phyloP scores from a whole-genome alignment of 2,329 filamentous ascomycete species.

The Epichloe baconii region DNA sequence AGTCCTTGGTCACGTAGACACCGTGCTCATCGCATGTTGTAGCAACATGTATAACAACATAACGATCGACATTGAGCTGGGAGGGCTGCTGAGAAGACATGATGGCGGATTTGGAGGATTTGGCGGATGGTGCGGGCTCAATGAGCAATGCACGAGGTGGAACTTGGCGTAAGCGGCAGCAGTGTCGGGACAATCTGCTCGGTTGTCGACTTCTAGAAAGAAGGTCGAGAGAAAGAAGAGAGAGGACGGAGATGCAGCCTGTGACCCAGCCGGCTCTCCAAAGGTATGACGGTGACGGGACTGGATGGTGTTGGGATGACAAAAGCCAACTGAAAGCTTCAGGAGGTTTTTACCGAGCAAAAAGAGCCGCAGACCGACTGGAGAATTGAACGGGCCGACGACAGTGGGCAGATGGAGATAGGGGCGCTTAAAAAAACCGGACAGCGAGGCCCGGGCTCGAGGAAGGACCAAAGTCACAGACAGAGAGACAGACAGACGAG shows the following conservation, averaged over 20 bases:
- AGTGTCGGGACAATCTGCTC: slow-evolving; percentile 7
- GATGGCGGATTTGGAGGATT: slow-evolving; percentile 11
- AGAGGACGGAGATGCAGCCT: slow-evolving; percentile 19
- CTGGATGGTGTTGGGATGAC: slow-evolving; percentile 12
- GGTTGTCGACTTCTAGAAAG: slow-evolving; percentile 9
- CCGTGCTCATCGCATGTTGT: slow-evolving; percentile 99
- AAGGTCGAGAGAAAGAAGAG: slow-evolving; percentile 10
- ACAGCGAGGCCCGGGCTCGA: neutral
- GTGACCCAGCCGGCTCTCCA: slow-evolving; percentile 23
- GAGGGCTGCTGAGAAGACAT: slow-evolving; percentile 31
- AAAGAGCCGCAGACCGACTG: slow-evolving; percentile 12
- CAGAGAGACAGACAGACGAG: neutral
- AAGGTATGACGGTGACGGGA: slow-evolving; percentile 11
- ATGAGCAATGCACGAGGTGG: slow-evolving; percentile 8
- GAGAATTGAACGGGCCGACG: slow-evolving; percentile 10
- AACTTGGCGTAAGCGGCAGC: slow-evolving; percentile 5
- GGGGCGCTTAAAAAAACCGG: neutral
- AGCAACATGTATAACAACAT: slow-evolving; percentile 95
- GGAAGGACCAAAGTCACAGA: neutral
- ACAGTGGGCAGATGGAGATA: neutral
- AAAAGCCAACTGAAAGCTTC: slow-evolving; percentile 11
- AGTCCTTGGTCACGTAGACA: slow-evolving; percentile 98
- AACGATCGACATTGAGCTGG: slow-evolving; percentile 75
- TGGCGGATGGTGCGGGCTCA: slow-evolving; percentile 8
- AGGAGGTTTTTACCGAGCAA: slow-evolving; percentile 15